Conservation (phyloP, 352 stramenopile genomes). For the Pythium angustatum region DNA sequence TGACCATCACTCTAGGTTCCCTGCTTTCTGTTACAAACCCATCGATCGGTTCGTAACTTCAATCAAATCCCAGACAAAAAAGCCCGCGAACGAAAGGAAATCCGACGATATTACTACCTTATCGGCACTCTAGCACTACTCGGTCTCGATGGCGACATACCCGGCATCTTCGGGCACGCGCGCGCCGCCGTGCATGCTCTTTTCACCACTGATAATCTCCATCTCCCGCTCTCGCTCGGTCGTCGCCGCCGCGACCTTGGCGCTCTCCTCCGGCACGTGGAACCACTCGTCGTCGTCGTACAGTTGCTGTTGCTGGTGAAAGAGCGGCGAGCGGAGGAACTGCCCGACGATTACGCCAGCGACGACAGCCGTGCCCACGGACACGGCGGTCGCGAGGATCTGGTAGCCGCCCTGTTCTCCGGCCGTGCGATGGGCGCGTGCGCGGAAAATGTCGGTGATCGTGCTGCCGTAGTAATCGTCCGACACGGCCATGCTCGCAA, state of each 20-base stretch:
- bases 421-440: slow-evolving; percentile 43
- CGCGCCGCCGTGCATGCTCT: slow-evolving; percentile 15
- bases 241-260: neutral
- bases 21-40: neutral
- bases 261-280: slow-evolving; percentile 38
- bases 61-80: too few species aligned
- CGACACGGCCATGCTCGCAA: slow-evolving; percentile 51
- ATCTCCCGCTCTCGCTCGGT: neutral
- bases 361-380: slow-evolving; percentile 40
- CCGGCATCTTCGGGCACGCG: neutral
- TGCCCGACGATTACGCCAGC: slow-evolving; percentile 36
- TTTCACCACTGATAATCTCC: neutral
- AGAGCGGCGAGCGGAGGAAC: slow-evolving; percentile 48
- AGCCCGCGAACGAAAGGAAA: too few species aligned
- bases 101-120: too few species aligned
- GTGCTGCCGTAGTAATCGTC: slow-evolving; percentile 53
- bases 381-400: slow-evolving; percentile 53
- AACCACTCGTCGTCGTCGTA: slow-evolving; percentile 78
- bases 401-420: slow-evolving; percentile 59
- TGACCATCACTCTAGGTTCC: slow-evolving; percentile 24
- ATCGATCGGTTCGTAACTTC: neutral
- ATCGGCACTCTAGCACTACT: too few species aligned
- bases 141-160: slow-evolving; percentile 24
- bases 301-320: slow-evolving; percentile 56
- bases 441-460: slow-evolving; percentile 49